Base-by-base conservation (phyloP, 192 early-diverging fungal species). In the Backusella luteola region DNA sequence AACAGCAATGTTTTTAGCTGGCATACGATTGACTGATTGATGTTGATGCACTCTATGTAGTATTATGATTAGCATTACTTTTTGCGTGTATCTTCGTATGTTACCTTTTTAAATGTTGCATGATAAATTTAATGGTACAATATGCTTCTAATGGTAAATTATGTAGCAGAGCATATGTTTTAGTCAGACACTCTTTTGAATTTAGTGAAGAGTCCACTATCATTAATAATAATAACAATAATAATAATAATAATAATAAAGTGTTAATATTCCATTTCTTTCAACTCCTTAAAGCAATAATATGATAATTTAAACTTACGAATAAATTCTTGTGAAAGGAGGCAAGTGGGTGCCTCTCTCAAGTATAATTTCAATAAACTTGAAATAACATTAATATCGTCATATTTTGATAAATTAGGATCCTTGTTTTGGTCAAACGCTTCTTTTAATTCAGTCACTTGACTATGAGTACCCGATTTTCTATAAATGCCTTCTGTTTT, bases 1-100 rank as follows among this genome's bases (percentile, higher is more conserved):
- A 23, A 97, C 95, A 14, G 94, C 90, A 52, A 99, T 77, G 71
- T 98, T 99, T 78, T 94, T 94, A 41, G 95, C 79, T 1, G 89
- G 90, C 97, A 99, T 99, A 67, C 93, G 88, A 85, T 99, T 99
- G 19, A 87, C 80, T 26, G 70, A 36, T 3, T 39, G 34, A 49
- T 71, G 70, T 71, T 71, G 70, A 19, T 71, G 70, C 0, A 71
- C 29, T 32, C 70, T 71, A 46, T 70, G 21, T 69, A 6, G 36
- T 70, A n/a, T 14, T 1, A 14, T 29, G 8, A 70, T 42, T 70
- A 44, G 39, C 32, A 41, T 29, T 26, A 9, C n/a, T 36, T n/a
- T 3, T 36, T 17, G 4, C 4, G 5, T 53, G 5, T 53, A 19
- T 53, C 8, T 17, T 32, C 32, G 3, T 32, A 19, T 53, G 52